Evolutionary conservation across 208 protist genomes (phyloP), one percentile per base, ranked within the genome.

Genomic region (Acanthamoeba rhysodes): DNA sequence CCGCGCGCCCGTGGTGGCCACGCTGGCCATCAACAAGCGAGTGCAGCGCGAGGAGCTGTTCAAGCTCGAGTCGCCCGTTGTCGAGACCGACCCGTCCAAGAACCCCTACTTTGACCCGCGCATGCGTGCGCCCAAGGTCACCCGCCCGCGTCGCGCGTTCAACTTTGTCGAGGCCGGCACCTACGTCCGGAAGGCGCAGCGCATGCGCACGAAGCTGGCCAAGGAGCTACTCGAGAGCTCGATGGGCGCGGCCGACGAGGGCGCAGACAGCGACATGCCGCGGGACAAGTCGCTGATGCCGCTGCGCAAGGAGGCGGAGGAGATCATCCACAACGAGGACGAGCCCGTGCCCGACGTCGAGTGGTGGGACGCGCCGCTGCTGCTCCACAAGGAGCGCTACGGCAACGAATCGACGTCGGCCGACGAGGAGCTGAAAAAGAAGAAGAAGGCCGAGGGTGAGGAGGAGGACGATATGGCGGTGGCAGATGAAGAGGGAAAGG

Each of bases 291-390:
- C 74, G 7, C 74, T 82, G 37, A 45, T 82, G 29, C 74, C 74
- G 74, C 32, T 78, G 27, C 62, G 29, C 24, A 53, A 57, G 66
- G 62, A 93, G 20, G 87, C 55, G 34, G 87, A 93, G 37, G 22
- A 90, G 55, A 59, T 90, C 48, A 90, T 90, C 48, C 74, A 82
- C 27, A 76, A 76, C 37, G 87, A 93, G 64, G 87, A 93, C 29
- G 87, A 78, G 14, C 87, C 55, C 24, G 87, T 93, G 48, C 95
- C 95, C 22, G 90, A 94, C 24, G 80, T 96, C n/a, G 95, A 96
- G 53, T 95, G 90, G 87, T 96, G 95, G 95, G 95, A 96, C 80
- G 68, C 68, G 18, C 68, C 84, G 16, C 45, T 95, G 14, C 24
- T 95, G 7, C 27, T 74, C 4, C 37, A 48, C n/a, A 87, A 93